Conservation (phyloP, 208 protist genomes). For the Crithidia acanthocephali region DNA sequence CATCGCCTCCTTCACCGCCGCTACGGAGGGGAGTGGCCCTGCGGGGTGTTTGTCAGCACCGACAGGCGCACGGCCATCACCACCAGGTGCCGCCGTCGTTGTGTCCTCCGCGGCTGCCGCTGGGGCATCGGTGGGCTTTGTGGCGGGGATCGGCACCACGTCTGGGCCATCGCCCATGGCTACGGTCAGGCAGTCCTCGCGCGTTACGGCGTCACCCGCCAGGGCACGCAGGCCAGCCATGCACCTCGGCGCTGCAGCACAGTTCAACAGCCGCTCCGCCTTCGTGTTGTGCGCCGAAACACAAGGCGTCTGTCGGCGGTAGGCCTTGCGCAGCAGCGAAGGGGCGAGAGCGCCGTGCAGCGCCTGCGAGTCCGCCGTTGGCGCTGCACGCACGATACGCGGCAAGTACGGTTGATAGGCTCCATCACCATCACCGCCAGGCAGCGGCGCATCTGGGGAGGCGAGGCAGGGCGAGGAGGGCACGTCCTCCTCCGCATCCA, state of each 20-base stretch:
- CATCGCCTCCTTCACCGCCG: not conserved
- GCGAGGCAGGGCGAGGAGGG: not conserved
- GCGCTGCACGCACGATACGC: not conserved
- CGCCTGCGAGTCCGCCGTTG: conserved; percentile 13
- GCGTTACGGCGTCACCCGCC: conserved; percentile 29
- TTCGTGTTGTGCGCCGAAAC: conserved; percentile 28
- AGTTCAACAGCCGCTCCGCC: conserved; percentile 44
- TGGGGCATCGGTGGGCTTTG: not conserved
- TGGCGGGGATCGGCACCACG: conserved; percentile 29
- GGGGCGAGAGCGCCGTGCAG: conserved; percentile 17
- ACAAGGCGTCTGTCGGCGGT: conserved; percentile 54
- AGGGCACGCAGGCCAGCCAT: conserved; percentile 53
- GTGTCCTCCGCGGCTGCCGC: not conserved
- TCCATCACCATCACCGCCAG: not conserved
- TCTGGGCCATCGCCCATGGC: conserved; percentile 47
- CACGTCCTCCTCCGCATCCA: conserved; percentile 24
- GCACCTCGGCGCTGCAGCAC: conserved; percentile 56
- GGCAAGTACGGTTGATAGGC: conserved; percentile 18
- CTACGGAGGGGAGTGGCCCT: not conserved
- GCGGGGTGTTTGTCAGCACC: not conserved
- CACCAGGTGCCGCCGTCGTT: no score
- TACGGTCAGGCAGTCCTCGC: conserved; percentile 41
- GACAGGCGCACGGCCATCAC: not conserved
- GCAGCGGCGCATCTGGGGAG: not conserved
- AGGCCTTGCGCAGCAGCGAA: conserved; percentile 40